phyloP scores from a whole-genome alignment of 1,284 basidiomycete genomes.

The Microbotryum lychnidis-dioicae region DNA sequence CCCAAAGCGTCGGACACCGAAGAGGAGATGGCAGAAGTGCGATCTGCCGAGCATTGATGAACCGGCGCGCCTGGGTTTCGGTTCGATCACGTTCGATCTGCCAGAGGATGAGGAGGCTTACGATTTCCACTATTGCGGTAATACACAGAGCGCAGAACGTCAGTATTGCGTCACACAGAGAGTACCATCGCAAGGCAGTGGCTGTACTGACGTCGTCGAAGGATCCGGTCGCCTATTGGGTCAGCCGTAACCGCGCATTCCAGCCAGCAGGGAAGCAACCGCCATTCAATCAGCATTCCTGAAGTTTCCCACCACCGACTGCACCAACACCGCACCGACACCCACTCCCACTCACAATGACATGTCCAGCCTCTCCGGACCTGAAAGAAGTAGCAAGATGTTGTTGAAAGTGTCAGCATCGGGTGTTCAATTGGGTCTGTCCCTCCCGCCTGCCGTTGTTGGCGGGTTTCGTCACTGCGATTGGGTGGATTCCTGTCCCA shows the following conservation, averaged over 20 bases:
- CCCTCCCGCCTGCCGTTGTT: not conserved
- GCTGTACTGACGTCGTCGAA: constrained; percentile 14
- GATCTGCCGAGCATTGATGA: not conserved
- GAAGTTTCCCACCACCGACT: not conserved
- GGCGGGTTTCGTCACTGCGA: not conserved
- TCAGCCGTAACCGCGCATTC: not conserved
- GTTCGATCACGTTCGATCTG: no score
- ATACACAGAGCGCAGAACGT: not conserved
- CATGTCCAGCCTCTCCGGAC: constrained; percentile 3
- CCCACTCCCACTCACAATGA: constrained; percentile 3
- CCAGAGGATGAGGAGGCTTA: not conserved
- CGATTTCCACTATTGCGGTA: constrained; percentile 11
- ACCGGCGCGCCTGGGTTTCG: no score
- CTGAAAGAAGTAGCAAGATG: not conserved
- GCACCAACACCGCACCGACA: not conserved
- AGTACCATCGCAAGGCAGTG: not conserved
- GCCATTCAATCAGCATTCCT: not conserved
- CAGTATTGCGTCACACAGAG: not conserved
- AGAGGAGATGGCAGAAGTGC: not conserved
- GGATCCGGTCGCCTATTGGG: constrained; percentile 9
- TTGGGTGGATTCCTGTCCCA: not conserved
- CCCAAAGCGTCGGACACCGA: not conserved
- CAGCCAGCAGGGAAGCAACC: not conserved
- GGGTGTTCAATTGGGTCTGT: not conserved
- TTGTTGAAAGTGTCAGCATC: not conserved